Evolutionary conservation across 2,329 filamentous ascomycete genomes (phyloP), one percentile per base, ranked within the genome.

Genomic region (Nakataea oryzae): DNA sequence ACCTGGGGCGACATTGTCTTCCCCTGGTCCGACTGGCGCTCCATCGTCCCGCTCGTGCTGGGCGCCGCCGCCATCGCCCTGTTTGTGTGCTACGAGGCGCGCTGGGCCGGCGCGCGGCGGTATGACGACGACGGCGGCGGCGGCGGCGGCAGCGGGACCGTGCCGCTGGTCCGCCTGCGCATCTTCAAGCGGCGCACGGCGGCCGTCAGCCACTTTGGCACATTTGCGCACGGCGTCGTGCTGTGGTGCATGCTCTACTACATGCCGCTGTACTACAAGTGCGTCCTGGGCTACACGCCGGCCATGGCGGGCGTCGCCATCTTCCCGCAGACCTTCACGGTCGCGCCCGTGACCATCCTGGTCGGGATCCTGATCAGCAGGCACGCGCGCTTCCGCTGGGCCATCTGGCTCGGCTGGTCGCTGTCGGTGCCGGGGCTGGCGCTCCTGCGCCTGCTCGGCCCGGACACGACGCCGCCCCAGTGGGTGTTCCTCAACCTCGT

Each of bases 231-330:
- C 47, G 68, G 70, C 9, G 62, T 76, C n/a, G 62, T 77, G 11
- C 62, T 70, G 6, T 70, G 70, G 61, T 75, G 74, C 69, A 63
- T 68, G 21, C 63, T 71, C 34, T 92, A 90, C 67, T 92, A 89
- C 68, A 76, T 78, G 1, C 76, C 77, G 0, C 65, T 80, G 6
- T 80, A 78, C 67, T 79, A 80, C 66, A 75, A 79, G 63, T 72
- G 69, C 17, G 74, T 79, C 1, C 68, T 69, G n/a, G 62, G 63
- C 5, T 67, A 69, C n/a, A 66, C 67, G 1, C 70, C 76, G 2
- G 64, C 68, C 0, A 64, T 70, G 3, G 65, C 73, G 0, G 72
- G 70, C 41, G 69, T 70, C 1, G 64, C 68, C 56, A 57, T 73
- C 26, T 68, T 75, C 64, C 64, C 67, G 69, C 59, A 64, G 57